Conservation (phyloP, 2,329 filamentous ascomycete genomes). For the Paramyrothecium sp. region DNA sequence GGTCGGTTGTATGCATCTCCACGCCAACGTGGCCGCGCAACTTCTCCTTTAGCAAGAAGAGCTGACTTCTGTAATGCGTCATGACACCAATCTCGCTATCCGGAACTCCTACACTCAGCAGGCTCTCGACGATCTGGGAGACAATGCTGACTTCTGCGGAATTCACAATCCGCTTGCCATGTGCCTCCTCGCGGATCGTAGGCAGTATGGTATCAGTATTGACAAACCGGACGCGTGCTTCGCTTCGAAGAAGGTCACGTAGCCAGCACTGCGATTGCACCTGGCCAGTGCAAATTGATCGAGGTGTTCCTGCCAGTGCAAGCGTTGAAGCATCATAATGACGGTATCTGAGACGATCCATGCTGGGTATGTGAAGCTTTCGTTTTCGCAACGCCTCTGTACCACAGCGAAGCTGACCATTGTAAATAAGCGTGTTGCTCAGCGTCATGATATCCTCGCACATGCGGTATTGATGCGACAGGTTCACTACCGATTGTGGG, state of each 20-base stretch:
- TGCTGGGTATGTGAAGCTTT: constrained; percentile 66
- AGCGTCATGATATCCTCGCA: constrained; percentile 94
- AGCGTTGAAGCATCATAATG: constrained; percentile 56
- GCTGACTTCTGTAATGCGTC: constrained; percentile 92
- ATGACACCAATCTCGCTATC: constrained; percentile 85
- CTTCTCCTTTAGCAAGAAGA: constrained; percentile 75
- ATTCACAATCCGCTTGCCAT: constrained; percentile 87
- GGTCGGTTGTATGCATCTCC: constrained; percentile 96
- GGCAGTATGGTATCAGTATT: constrained; percentile 79
- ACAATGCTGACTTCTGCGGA: constrained; percentile 76
- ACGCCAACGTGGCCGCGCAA: constrained; percentile 63
- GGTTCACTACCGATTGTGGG: constrained; percentile 81
- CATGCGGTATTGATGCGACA: constrained; percentile 98
- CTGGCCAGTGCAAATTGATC: constrained; percentile 55
- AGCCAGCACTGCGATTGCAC: constrained; percentile 69
- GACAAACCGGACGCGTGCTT: constrained; percentile 77
- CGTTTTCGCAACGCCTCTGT: constrained; percentile 70
- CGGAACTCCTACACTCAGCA: constrained; percentile 74
- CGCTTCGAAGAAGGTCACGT: constrained; percentile 65
- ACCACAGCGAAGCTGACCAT: constrained; percentile 86
- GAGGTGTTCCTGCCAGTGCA: constrained; percentile 35
- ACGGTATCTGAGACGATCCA: constrained; percentile 56
- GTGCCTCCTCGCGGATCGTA: constrained; percentile 66
- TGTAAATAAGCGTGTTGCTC: constrained; percentile 90
- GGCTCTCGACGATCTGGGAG: constrained; percentile 74